Conservation (phyloP, 78 protist genomes). For the Dictyostelium intermedium region DNA sequence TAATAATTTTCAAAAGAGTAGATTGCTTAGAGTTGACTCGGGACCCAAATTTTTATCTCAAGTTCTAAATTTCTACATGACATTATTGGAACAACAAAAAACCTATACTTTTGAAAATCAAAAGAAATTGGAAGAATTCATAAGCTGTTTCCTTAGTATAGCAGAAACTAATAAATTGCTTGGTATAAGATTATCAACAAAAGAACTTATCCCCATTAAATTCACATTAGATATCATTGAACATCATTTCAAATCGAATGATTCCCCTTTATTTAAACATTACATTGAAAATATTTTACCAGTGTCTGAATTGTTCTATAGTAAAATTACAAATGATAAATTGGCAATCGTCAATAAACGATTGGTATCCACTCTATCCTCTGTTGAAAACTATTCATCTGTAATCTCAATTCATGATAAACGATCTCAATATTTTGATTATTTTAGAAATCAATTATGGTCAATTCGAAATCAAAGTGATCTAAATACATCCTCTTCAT, state of each 20-base stretch:
- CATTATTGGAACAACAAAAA: background rate
- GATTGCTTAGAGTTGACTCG: conserved; percentile 13
- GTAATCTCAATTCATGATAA: conserved; percentile 13
- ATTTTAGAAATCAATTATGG: background rate
- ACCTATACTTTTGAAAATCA: background rate
- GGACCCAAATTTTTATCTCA: conserved; percentile 24
- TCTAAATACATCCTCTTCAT: background rate
- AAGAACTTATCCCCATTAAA: conserved; percentile 41
- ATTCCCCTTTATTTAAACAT: conserved; percentile 26
- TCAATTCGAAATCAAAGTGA: conserved; percentile 31
- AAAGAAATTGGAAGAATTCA: background rate
- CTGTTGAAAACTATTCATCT: background rate
- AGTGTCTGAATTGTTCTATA: conserved; percentile 22
- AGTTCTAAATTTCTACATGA: background rate
- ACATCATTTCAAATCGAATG: conserved; percentile 47
- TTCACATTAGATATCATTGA: conserved; percentile 54
- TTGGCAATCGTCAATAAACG: conserved; percentile 25
- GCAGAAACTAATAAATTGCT: background rate
- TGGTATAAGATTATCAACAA: background rate
- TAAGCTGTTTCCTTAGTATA: background rate
- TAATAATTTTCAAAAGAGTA: conserved; percentile 12
- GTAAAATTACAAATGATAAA: conserved; percentile 34
- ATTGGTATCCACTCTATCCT: background rate
- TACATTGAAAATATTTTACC: conserved; percentile 14
- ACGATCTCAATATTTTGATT: background rate